phyloP scores from a whole-genome alignment of 2,329 filamentous ascomycete species.

The Penicillium sp. region DNA sequence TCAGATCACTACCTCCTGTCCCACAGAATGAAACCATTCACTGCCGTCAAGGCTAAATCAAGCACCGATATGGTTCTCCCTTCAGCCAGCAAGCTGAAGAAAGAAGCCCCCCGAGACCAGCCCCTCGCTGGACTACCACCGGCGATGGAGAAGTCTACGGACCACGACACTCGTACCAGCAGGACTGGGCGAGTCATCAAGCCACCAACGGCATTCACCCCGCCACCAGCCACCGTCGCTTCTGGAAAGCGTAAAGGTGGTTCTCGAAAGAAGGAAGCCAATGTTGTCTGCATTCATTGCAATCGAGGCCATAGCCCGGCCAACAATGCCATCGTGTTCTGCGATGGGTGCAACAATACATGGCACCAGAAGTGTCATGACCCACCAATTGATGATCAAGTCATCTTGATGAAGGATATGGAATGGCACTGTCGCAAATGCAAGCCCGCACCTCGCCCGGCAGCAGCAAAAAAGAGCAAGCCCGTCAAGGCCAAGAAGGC shows the following conservation, averaged over 20 bases:
- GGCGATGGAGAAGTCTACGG: neutral
- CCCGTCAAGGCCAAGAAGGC: slow-evolving; percentile 18
- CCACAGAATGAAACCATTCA: neutral
- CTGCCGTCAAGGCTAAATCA: neutral
- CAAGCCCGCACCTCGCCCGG: slow-evolving; percentile 55
- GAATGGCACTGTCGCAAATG: slow-evolving; percentile 76
- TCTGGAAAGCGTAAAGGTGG: slow-evolving; percentile 47
- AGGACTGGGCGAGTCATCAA: slow-evolving; percentile 21
- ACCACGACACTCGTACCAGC: slow-evolving; percentile 16
- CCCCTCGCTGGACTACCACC: neutral
- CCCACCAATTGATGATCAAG: slow-evolving; percentile 72
- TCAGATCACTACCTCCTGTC: neutral
- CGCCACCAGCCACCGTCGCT: slow-evolving; percentile 27
- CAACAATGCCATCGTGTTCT: slow-evolving; percentile 84
- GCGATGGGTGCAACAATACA: slow-evolving; percentile 77
- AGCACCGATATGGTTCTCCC: neutral
- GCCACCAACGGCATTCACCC: slow-evolving; percentile 28
- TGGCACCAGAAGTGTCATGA: slow-evolving; percentile 86
- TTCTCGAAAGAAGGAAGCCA: slow-evolving; percentile 52
- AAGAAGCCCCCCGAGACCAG: neutral
- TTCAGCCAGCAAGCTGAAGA: neutral
- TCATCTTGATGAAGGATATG: slow-evolving; percentile 68
- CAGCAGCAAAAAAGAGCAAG: slow-evolving; percentile 40
- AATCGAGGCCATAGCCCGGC: slow-evolving; percentile 72
- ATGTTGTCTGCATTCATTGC: slow-evolving; percentile 71